Percentiles rank a stretch among this genome's conserved stretches.
Conservation (phyloP, 805 yeast species). For the Zygotorulaspora sp. region DNA sequence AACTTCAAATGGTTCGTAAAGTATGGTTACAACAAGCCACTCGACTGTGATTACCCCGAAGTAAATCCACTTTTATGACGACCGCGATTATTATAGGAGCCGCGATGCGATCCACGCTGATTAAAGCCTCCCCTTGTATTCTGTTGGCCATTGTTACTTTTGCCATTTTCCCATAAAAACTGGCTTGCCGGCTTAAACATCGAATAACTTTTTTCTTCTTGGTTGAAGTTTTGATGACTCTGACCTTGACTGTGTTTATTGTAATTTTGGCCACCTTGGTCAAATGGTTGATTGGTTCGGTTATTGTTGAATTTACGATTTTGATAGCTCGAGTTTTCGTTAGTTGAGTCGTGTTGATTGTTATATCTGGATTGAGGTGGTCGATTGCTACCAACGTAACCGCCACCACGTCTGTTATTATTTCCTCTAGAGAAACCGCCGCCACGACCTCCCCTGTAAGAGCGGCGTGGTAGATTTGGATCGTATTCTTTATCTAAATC, state of each 20-base stretch:
- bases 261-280: constrained; percentile 1
- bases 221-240: constrained; percentile 8
- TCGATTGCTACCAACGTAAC: constrained; percentile 11
- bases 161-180: constrained; percentile 21
- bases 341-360: constrained; percentile 3
- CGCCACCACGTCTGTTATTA: constrained; percentile 15
- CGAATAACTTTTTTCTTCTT: constrained; percentile 23
- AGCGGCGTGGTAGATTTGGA: constrained; percentile 4
- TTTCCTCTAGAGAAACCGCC: constrained; percentile 11
- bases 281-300: constrained; percentile 3
- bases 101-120: constrained; percentile 6
- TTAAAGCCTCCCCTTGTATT: constrained; percentile 20
- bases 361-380: constrained; percentile 6
- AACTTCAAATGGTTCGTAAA: no score
- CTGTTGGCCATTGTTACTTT: constrained; percentile 13
- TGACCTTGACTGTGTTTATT: not conserved
- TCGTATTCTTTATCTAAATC: constrained; percentile 5
- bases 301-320: constrained; percentile 5
- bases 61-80: constrained; percentile 9
- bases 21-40: no score
- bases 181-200: constrained; percentile 35
- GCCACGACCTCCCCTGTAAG: constrained; percentile 13
- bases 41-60: constrained; percentile 11
- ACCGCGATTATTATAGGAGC: constrained; percentile 10
- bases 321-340: constrained; percentile 7